These are phyloP conservation scores for Fusarium nodosum DNA, from an alignment of 2,329 filamentous ascomycete genomes.

Conservation along the genomic window DNA sequence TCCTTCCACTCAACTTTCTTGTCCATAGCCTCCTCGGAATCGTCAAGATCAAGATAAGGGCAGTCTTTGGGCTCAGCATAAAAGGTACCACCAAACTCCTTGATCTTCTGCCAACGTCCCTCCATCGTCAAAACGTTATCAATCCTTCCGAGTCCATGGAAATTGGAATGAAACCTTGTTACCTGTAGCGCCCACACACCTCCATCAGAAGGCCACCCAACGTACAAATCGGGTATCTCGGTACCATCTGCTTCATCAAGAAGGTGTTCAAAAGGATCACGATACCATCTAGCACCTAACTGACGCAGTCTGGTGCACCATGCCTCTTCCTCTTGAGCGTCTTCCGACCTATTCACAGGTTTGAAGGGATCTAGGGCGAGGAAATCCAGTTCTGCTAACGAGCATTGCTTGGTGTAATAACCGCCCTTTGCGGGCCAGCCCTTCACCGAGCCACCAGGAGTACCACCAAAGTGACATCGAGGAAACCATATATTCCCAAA, in stretches of 20 bases:
- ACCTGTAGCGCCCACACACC: not conserved
- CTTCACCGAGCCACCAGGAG: not conserved
- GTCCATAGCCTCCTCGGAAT: not conserved
- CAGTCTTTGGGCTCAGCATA: not conserved
- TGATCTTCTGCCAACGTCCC: not conserved
- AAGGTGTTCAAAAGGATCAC: not conserved
- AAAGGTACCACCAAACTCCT: not conserved
- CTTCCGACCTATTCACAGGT: not conserved
- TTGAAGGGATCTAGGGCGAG: not conserved
- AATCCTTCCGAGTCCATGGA: not conserved
- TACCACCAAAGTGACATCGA: not conserved
- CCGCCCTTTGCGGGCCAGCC: conserved; percentile 10
- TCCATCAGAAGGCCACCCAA: not conserved
- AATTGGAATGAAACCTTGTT: not conserved
- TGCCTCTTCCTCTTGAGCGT: conserved; percentile 1
- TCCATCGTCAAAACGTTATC: not conserved
- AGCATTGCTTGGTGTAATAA: not conserved
- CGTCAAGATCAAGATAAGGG: not conserved
- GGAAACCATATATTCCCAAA: not conserved
- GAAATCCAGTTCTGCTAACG: conserved; percentile 3
- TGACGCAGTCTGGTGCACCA: conserved; percentile 6
- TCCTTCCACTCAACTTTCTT: not conserved
- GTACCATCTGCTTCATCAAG: not conserved
- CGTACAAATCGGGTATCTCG: not conserved
- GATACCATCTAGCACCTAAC: not conserved